phyloP scores from a whole-genome alignment of 345 rosid species.

The Passiflora organensis region DNA sequence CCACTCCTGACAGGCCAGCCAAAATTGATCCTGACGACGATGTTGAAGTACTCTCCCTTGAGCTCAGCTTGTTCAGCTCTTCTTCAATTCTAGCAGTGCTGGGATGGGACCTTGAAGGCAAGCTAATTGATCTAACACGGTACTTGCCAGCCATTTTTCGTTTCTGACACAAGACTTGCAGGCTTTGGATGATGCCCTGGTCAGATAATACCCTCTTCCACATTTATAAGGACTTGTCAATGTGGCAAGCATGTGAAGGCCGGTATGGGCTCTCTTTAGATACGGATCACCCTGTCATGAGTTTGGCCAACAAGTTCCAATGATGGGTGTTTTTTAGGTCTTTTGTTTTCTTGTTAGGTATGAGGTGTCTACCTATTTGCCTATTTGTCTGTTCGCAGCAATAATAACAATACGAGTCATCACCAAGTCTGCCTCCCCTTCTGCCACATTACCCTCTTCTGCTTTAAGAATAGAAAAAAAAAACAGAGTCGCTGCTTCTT shows the following conservation, averaged over 20 bases:
- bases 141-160: conserved; percentile 6
- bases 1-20: conserved; percentile 37
- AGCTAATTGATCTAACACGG: conserved; percentile 57
- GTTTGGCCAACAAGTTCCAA: conserved; percentile 30
- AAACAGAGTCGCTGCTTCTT: background rate
- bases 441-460: conserved; percentile 43
- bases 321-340: conserved; percentile 13
- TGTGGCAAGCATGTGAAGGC: conserved; percentile 27
- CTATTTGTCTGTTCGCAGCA: conserved; percentile 20
- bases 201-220: too few relatives aligned
- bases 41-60: conserved; percentile 21
- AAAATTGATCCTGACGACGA: conserved; percentile 34
- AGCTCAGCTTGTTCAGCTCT: conserved; percentile 46
- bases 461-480: background rate
- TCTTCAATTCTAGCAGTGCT: conserved; percentile 38
- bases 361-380: conserved; percentile 3
- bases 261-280: conserved; percentile 11
- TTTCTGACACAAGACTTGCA: too few relatives aligned
- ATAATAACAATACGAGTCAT: conserved; percentile 29
- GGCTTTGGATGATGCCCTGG: too few relatives aligned
- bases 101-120: conserved; percentile 74
- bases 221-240: conserved; percentile 18
- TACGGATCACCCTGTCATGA: conserved; percentile 17
- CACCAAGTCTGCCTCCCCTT: conserved; percentile 32
- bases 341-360: too few relatives aligned